Evolutionary conservation across 2,329 filamentous ascomycete species (phyloP), one percentile per base, ranked within the genome.

Genomic region (Tympanopsis confertula): DNA sequence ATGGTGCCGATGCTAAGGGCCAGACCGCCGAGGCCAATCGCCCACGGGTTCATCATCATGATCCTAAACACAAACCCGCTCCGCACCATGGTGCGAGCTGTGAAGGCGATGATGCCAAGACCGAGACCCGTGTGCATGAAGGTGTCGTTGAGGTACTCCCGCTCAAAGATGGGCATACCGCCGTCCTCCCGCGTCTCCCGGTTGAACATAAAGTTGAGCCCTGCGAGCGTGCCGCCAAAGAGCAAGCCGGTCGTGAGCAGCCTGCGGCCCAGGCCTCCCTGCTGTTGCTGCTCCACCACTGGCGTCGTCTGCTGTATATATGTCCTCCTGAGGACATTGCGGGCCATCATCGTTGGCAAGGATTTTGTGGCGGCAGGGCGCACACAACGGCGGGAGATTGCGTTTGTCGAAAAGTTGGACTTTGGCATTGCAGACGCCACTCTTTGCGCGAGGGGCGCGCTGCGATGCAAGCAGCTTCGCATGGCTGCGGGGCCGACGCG

Each of bases 111-210:
- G 46, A 82, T 81, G 41, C 75, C 77, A 44, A 82, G 56, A 41
- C 78, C 78, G 41, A 82, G 61, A 37, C 78, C 78, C 41, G 78
- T 82, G 61, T 82, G 78, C 60, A 82, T 57, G 49, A 82, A 82
- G 2, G 78, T 82, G 46, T 82, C 74, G 47, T 82, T 82, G 46
- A 82, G 59, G 52, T 78, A 82, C 43, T 63, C 64, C 20, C 74
- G 68, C 56, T 82, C 78, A 48, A 67, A 81, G 0, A 62, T 56
- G 5, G 78, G 74, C 74, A 82, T 82, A 43, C 74, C 76, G 42
- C 74, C 75, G n/a, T 26, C 22, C 51, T 81, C 75, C 40, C 78
- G 63, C 2, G 76, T 81, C 53, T 82, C 78, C 33, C 77, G 72
- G 62, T 82, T 82, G 66, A 78, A 77, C 50, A 82, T 61, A 39